Evolutionary conservation across 2,329 filamentous ascomycete genomes (phyloP), one percentile per base, ranked within the genome.

Genomic region (Leptosphaerulina australis): DNA sequence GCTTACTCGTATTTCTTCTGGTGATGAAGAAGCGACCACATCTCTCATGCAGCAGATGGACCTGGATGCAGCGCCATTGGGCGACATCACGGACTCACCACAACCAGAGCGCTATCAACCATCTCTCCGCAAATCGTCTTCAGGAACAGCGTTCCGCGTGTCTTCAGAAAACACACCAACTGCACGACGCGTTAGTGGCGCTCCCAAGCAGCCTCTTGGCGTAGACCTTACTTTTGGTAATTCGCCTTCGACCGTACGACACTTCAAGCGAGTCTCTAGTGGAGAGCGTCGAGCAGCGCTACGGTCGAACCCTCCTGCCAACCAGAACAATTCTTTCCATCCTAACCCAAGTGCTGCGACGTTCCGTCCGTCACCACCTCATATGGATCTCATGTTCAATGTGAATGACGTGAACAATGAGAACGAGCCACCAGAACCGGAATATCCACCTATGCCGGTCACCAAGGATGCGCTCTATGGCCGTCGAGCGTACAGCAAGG

Each of bases 211-310:
- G 58, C 92, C 93, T 0, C 80, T 97, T 2, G 91, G 91, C 46
- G 83, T 94, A 1, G 91, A 97, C 66, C 87, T 96, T 79, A 95
- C 88, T 5, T 97, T 95, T 74, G 94, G 93, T 41, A 97, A 97
- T 72, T 88, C 87, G 6, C 90, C 90, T 1, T 97, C 93, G 1
- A 96, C 92, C 12, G 90, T 96, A 59, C 87, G 92, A 45, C 87
- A 96, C 43, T 97, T 97, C 78, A 89, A 90, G 57, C 85, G 93
- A 18, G 91, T 96, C 0, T 94, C 92, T 0, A 88, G 90, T 63
- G 69, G 77, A 79, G 69, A 73, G 39, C 65, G 67, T 15, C 63
- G 67, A 24, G 57, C 60, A 29, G 68, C 68, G 11, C 58, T 68
- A 12, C 62, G 56, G 21, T 70, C 70, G 5, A 72, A 71, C 39